Evolutionary conservation across 139 green algal species (phyloP).

Genomic region (Dunaliella primolecta): DNA sequence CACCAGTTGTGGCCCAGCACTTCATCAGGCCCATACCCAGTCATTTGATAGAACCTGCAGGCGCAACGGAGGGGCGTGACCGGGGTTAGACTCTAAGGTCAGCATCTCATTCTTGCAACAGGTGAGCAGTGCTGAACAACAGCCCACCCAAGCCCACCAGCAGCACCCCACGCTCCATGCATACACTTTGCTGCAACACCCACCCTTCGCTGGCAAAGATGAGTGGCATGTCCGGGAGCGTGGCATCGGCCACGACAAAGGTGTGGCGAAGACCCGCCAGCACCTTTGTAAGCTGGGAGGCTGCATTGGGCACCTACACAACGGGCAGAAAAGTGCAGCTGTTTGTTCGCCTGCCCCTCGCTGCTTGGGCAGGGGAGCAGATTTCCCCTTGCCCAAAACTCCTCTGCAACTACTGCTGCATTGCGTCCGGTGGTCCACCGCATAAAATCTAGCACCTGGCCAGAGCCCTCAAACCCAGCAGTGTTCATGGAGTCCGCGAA

Average conservation of each 20-base stretch:
- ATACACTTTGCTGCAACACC: too few relatives aligned
- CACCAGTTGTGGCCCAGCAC: conserved; percentile 96
- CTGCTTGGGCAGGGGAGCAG: not conserved
- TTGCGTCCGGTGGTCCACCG: too few relatives aligned
- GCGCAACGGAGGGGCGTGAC: not conserved
- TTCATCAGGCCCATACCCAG: conserved; percentile 90
- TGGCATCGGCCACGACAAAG: conserved; percentile 93
- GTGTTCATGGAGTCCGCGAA: not conserved
- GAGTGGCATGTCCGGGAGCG: conserved; percentile 89
- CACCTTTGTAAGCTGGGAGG: conserved; percentile 67
- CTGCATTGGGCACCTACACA: conserved; percentile 4
- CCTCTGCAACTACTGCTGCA: too few relatives aligned
- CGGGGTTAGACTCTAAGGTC: too few relatives aligned
- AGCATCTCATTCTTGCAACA: too few relatives aligned
- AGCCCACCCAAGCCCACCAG: too few relatives aligned
- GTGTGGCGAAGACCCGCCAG: conserved; percentile 82
- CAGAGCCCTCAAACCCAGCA: not conserved
- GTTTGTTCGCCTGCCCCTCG: not conserved
- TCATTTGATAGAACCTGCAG: conserved; percentile 93
- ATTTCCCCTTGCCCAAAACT: too few relatives aligned
- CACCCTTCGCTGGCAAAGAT: conserved; percentile 88
- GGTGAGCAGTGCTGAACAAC: too few relatives aligned
- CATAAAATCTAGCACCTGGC: too few relatives aligned
- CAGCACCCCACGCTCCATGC: too few relatives aligned
- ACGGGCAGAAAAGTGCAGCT: not conserved